Evolutionary conservation across 2,329 filamentous ascomycete species (phyloP).

Genomic region (Knoxdaviesia capensis): DNA sequence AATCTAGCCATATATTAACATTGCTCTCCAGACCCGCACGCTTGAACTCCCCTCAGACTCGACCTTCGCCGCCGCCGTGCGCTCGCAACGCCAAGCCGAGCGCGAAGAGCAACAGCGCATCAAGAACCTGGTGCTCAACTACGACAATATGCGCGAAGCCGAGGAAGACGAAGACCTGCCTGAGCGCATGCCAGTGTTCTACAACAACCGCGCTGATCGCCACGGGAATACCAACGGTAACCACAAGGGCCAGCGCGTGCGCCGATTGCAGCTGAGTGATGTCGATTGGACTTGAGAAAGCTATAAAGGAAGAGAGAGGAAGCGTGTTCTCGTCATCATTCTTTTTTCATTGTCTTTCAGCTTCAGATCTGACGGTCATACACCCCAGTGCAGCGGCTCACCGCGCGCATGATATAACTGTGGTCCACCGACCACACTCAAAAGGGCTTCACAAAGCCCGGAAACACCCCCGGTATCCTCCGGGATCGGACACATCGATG

Average conservation of each 20-base stretch:
- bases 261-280: slow-evolving; percentile 87
- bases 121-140: slow-evolving; percentile 92
- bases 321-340: background rate
- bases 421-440: too few relatives aligned
- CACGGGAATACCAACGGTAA: slow-evolving; percentile 24
- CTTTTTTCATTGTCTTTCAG: background rate
- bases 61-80: slow-evolving; percentile 89
- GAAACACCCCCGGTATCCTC: too few relatives aligned
- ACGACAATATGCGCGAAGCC: slow-evolving; percentile 62
- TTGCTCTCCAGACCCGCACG: slow-evolving; percentile 49
- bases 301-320: background rate
- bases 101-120: slow-evolving; percentile 94
- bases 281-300: slow-evolving; percentile 54
- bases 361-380: too few relatives aligned
- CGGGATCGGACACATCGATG: too few relatives aligned
- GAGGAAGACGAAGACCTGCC: slow-evolving; percentile 49
- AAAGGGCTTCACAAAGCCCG: too few relatives aligned
- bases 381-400: too few relatives aligned
- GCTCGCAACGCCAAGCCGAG: slow-evolving; percentile 83
- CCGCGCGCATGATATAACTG: too few relatives aligned
- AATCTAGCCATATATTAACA: slow-evolving; percentile 1
- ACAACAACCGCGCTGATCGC: slow-evolving; percentile 20
- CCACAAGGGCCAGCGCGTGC: slow-evolving; percentile 24
- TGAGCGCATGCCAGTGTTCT: slow-evolving; percentile 19
- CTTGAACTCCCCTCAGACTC: slow-evolving; percentile 84